Evolutionary conservation across 2,329 filamentous ascomycete genomes (phyloP).

Genomic region (Tolypocladium tundrense): DNA sequence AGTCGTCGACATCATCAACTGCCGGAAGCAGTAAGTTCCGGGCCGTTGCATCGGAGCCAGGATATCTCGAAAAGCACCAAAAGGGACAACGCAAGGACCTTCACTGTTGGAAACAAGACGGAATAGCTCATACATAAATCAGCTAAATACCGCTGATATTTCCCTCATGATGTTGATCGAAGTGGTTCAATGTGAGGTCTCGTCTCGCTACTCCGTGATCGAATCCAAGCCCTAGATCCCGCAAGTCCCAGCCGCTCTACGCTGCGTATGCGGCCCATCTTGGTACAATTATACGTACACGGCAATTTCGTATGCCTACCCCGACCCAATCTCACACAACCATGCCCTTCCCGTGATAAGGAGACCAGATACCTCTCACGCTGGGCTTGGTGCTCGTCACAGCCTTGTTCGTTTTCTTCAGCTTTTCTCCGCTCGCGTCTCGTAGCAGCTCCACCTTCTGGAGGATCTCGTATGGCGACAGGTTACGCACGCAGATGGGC

Average conservation of each 20-base stretch:
- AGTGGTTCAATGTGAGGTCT: not conserved
- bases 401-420: conserved; percentile 52
- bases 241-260: conserved; percentile 18
- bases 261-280: conserved; percentile 11
- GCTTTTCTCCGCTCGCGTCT: conserved; percentile 66
- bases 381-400: conserved; percentile 54
- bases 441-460: conserved; percentile 67
- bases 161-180: not conserved
- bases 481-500: conserved; percentile 78
- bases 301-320: not conserved
- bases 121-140: not conserved
- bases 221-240: not conserved
- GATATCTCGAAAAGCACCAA: not conserved
- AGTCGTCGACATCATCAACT: conserved; percentile 54
- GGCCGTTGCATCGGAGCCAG: not conserved
- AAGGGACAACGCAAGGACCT: not conserved
- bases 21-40: conserved; percentile 31
- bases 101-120: not conserved
- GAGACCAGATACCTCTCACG: conserved; percentile 62
- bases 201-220: not conserved
- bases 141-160: not conserved
- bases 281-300: conserved; percentile 14
- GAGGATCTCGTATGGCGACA: conserved; percentile 70
- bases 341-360: conserved; percentile 53
- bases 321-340: conserved; percentile 28